Evolutionary conservation across 2,329 filamentous ascomycete species (phyloP).

Genomic region (Dothideomycetes sp.): DNA sequence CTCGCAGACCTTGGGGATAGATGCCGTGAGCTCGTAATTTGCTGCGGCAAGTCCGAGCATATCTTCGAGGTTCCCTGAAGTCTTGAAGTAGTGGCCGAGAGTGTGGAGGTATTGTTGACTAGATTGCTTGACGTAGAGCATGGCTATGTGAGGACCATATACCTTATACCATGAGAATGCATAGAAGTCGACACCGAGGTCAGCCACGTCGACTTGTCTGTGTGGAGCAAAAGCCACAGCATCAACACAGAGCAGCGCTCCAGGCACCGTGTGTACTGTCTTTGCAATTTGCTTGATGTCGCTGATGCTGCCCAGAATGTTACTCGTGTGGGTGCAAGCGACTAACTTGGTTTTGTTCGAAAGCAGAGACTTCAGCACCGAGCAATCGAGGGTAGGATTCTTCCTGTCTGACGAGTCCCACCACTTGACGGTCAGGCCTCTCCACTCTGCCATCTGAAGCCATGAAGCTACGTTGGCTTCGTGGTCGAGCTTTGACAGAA

Average conservation of each 20-base stretch:
- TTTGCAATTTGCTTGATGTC: constrained; percentile 49
- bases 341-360: constrained; percentile 59
- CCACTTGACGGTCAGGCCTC: constrained; percentile 58
- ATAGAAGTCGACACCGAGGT: constrained; percentile 65
- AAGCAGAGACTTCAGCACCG: constrained; percentile 51
- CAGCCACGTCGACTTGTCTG: constrained; percentile 57
- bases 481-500: constrained; percentile 65
- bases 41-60: constrained; percentile 60
- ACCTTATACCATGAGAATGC: constrained; percentile 76
- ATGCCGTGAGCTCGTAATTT: constrained; percentile 60
- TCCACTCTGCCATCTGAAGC: constrained; percentile 56
- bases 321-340: constrained; percentile 63
- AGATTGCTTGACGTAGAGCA: constrained; percentile 54
- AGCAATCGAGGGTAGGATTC: constrained; percentile 51
- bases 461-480: constrained; percentile 70
- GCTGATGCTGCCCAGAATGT: constrained; percentile 64
- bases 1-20: constrained; percentile 50
- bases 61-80: constrained; percentile 47
- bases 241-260: constrained; percentile 61
- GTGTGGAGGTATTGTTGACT: constrained; percentile 50
- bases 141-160: constrained; percentile 65
- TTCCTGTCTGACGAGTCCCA: constrained; percentile 42
- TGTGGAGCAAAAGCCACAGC: constrained; percentile 71
- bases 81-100: constrained; percentile 61
- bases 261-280: constrained; percentile 42